These are phyloP conservation scores for Cercospora sp. DNA, from an alignment of 2,329 filamentous ascomycete genomes.

Conservation along the genomic window DNA sequence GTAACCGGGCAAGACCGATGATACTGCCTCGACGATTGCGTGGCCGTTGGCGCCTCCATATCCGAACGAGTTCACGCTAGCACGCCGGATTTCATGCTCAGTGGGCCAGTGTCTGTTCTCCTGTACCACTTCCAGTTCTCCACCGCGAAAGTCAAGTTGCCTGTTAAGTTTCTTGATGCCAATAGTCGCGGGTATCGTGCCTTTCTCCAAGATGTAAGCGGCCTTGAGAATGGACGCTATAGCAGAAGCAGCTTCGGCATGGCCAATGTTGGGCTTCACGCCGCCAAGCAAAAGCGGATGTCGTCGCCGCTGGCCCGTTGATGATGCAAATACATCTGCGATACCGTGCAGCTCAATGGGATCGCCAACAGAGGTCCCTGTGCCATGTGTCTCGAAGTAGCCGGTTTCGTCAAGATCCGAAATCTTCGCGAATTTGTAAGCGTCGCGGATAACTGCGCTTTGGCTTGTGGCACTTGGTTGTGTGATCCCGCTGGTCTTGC, in stretches of 20 bases:
- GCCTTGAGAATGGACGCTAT: constrained; percentile 18
- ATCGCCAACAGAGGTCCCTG: constrained; percentile 33
- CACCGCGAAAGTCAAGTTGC: constrained; percentile 3
- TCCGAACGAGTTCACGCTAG: constrained; percentile 30
- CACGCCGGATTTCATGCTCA: neutral
- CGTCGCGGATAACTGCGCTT: constrained; percentile 37
- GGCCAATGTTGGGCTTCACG: constrained; percentile 24
- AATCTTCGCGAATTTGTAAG: constrained; percentile 40
- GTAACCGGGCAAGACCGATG: constrained; percentile 1
- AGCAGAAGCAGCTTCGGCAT: constrained; percentile 18
- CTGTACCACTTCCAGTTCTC: constrained; percentile 18
- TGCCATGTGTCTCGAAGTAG: constrained; percentile 32
- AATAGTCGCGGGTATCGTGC: constrained; percentile 31
- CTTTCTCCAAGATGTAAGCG: constrained; percentile 30
- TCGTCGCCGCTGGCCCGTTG: neutral
- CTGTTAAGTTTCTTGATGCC: constrained; percentile 31
- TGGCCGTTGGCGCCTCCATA: constrained; percentile 28
- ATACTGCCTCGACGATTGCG: constrained; percentile 8
- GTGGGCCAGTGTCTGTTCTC: constrained; percentile 35
- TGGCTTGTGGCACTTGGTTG: constrained; percentile 42
- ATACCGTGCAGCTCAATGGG: constrained; percentile 28
- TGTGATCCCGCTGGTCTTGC: constrained; percentile 44
- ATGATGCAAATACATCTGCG: constrained; percentile 11
- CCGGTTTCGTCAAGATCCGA: constrained; percentile 12
- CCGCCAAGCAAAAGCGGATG: constrained; percentile 31